phyloP scores from a whole-genome alignment of 1,284 basidiomycete species.

The Trametes polyzona region DNA sequence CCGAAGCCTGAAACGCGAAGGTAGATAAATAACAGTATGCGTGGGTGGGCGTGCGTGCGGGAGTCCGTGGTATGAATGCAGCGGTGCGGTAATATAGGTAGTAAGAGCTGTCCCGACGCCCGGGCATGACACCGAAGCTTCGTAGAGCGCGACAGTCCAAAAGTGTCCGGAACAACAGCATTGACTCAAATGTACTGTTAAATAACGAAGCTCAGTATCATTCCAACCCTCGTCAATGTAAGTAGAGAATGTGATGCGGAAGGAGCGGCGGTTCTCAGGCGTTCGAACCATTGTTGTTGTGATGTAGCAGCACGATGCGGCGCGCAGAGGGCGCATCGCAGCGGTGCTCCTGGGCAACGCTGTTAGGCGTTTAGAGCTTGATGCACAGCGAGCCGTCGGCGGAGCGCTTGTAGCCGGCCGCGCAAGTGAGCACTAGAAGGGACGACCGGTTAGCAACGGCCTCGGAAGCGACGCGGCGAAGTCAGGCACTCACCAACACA shows the following conservation, averaged over 20 bases:
- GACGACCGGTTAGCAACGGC: background rate
- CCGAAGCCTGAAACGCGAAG: slow-evolving; percentile 3
- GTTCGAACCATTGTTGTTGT: slow-evolving; percentile 5
- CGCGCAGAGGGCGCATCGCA: background rate
- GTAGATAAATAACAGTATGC: slow-evolving; percentile 20
- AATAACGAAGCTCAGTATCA: slow-evolving; percentile 7
- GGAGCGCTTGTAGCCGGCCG: slow-evolving; percentile 53
- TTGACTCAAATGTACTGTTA: slow-evolving; percentile 7
- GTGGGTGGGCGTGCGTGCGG: slow-evolving; percentile 11
- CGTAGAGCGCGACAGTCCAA: slow-evolving; percentile 14
- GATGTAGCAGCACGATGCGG: background rate
- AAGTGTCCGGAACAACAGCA: slow-evolving; percentile 11
- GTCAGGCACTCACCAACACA: slow-evolving; percentile 54
- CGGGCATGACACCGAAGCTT: slow-evolving; percentile 13
- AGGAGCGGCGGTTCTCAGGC: slow-evolving; percentile 21
- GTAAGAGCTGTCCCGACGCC: slow-evolving; percentile 13
- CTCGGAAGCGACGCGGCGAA: slow-evolving; percentile 6
- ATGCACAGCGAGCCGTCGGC: slow-evolving; percentile 58
- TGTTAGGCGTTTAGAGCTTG: slow-evolving; percentile 40
- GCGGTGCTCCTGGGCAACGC: slow-evolving; percentile 4
- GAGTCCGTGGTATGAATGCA: slow-evolving; percentile 17
- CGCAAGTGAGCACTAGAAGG: slow-evolving; percentile 62
- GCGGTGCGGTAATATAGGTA: slow-evolving; percentile 7
- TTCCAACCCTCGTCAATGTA: slow-evolving; percentile 1
- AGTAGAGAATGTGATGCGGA: slow-evolving; percentile 17